A percentile compares a stretch with the other conserved stretches of the same genome.
Conservation (phyloP, 192 early-diverging fungal species). For the Linnemannia elongata region DNA sequence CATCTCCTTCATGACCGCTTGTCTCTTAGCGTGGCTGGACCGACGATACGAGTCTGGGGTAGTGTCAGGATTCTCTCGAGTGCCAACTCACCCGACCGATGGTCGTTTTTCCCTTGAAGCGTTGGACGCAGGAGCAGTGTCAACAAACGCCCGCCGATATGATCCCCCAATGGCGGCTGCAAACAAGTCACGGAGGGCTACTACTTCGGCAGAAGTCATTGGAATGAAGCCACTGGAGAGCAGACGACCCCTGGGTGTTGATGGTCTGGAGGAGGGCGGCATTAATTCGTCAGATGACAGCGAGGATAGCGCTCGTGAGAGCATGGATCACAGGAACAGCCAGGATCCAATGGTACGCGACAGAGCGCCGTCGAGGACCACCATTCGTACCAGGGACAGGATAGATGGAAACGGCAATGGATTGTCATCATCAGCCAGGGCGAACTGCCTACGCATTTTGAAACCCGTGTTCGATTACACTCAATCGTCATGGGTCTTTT, state of each 20-base stretch:
- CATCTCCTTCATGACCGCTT: constrained; percentile 54
- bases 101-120: not conserved
- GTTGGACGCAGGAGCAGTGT: constrained; percentile 5
- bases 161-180: constrained; percentile 7
- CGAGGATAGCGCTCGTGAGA: not conserved
- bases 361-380: not conserved
- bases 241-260: not conserved
- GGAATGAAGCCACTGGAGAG: constrained; percentile 20
- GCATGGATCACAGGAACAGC: not conserved
- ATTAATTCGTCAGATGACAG: not conserved
- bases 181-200: not conserved
- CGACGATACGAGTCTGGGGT: constrained; percentile 42
- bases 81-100: constrained; percentile 26
- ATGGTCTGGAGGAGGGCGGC: not conserved
- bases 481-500: constrained; percentile 67
- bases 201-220: constrained; percentile 11
- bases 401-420: not conserved
- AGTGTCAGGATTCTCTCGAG: constrained; percentile 30
- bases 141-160: not conserved
- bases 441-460: constrained; percentile 3
- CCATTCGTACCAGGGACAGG: not conserved
- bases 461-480: constrained; percentile 20
- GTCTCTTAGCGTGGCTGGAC: constrained; percentile 57
- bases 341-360: not conserved
- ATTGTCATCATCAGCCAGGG: not conserved